phyloP scores from a whole-genome alignment of 805 yeast genomes.

The Citeromyces matritensis region DNA sequence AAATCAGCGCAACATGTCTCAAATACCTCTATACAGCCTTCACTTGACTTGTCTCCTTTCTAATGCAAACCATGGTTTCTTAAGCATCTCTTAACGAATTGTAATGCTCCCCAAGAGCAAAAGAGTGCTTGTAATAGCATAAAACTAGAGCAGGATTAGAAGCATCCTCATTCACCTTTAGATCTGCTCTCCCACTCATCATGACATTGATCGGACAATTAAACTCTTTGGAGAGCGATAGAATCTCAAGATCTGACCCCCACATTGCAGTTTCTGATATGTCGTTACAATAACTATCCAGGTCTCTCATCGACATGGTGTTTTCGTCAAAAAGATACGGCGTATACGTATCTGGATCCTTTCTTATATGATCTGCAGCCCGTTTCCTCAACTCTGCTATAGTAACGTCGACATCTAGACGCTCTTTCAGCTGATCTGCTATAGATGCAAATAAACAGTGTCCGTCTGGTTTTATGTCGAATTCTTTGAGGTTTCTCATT shows the following conservation, averaged over 20 bases:
- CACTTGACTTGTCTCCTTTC: no score
- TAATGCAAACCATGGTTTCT: no score
- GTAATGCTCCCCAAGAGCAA: slow-evolving; percentile 91
- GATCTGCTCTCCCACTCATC: slow-evolving; percentile 62
- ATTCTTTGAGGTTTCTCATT: slow-evolving; percentile 30
- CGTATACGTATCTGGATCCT: slow-evolving; percentile 51
- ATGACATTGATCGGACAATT: slow-evolving; percentile 62
- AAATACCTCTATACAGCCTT: no score
- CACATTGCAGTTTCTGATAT: slow-evolving; percentile 74
- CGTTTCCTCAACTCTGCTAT: slow-evolving; percentile 41
- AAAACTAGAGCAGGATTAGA: slow-evolving; percentile 40
- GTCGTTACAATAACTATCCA: slow-evolving; percentile 53
- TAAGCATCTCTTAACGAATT: slow-evolving; percentile 40
- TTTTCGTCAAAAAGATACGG: slow-evolving; percentile 79
- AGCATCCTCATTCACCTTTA: slow-evolving; percentile 47
- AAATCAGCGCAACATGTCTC: no score
- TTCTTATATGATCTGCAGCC: slow-evolving; percentile 55
- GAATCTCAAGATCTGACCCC: slow-evolving; percentile 92
- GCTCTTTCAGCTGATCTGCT: slow-evolving; percentile 51
- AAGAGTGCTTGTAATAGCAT: slow-evolving; percentile 74
- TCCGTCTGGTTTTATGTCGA: slow-evolving; percentile 82
- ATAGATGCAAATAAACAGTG: slow-evolving; percentile 85
- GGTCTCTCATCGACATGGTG: slow-evolving; percentile 45
- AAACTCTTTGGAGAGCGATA: slow-evolving; percentile 64
- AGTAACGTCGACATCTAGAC: slow-evolving; percentile 25